Conservation (phyloP, 208 protist genomes). For the Trypanosoma congolense region DNA sequence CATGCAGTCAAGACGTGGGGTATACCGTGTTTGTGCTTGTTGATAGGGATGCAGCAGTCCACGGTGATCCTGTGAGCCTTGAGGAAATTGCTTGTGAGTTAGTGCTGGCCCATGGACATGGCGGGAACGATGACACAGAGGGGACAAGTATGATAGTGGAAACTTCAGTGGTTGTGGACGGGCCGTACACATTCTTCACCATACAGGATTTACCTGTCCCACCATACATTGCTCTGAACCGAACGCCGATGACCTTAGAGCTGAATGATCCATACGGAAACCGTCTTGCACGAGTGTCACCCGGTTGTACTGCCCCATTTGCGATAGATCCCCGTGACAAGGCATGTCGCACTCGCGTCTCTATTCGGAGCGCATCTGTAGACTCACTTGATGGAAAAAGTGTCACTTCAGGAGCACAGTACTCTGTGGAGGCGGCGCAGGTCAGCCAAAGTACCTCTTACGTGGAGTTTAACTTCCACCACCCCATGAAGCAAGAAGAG, state of each 20-base stretch:
- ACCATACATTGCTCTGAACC: slow-evolving; percentile 79
- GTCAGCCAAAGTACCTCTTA: not conserved
- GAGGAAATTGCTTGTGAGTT: slow-evolving; percentile 70
- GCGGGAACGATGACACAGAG: not conserved
- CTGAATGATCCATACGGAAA: slow-evolving; percentile 51
- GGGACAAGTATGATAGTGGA: slow-evolving; percentile 58
- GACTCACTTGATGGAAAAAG: not conserved
- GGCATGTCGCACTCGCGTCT: slow-evolving; percentile 16
- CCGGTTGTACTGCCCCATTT: slow-evolving; percentile 41
- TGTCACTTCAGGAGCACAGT: too few species aligned
- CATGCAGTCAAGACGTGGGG: slow-evolving; percentile 36
- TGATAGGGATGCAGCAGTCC: slow-evolving; percentile 35
- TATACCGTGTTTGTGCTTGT: slow-evolving; percentile 69
- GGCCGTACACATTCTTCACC: slow-evolving; percentile 79
- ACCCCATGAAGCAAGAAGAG: slow-evolving; percentile 21
- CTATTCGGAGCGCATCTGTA: slow-evolving; percentile 2
- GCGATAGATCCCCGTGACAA: slow-evolving; percentile 8
- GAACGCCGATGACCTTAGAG: slow-evolving; percentile 41
- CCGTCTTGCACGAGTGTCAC: slow-evolving; percentile 40
- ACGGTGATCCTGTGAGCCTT: slow-evolving; percentile 63
- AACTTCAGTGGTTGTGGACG: slow-evolving; percentile 50
- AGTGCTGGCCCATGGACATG: slow-evolving; percentile 49
- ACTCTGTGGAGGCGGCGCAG: too few species aligned
- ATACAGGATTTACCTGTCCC: slow-evolving; percentile 49
- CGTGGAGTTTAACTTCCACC: slow-evolving; percentile 26